phyloP scores from a whole-genome alignment of 2,329 filamentous ascomycete species.

The Hortaea sp. region DNA sequence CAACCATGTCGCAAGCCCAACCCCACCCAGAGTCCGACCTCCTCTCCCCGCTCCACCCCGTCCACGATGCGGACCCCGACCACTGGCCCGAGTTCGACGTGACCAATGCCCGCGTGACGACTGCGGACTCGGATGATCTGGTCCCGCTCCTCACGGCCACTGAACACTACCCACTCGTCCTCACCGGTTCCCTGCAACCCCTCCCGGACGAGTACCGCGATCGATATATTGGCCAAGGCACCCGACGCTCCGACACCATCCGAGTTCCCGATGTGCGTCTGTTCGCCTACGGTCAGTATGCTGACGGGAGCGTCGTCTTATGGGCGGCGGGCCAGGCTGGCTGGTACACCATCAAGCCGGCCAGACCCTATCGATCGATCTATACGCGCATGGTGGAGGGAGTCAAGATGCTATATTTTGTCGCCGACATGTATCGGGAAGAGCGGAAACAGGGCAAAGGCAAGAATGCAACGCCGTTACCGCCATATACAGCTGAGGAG shows the following conservation, averaged over 20 bases:
- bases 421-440: constrained; percentile 46
- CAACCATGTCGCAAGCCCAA: constrained; percentile 8
- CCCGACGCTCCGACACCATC: constrained; percentile 23
- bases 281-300: constrained; percentile 42
- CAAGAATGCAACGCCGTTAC: constrained; percentile 21
- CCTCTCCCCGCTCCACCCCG: constrained; percentile 32
- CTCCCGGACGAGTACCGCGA: constrained; percentile 2
- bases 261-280: constrained; percentile 44
- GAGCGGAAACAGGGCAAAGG: constrained; percentile 23
- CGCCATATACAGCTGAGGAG: constrained; percentile 25
- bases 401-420: constrained; percentile 52
- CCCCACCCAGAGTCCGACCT: constrained; percentile 23
- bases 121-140: constrained; percentile 25
- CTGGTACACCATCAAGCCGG: constrained; percentile 58
- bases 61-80: constrained; percentile 30
- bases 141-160: constrained; percentile 54
- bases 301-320: constrained; percentile 47
- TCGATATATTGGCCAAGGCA: background rate
- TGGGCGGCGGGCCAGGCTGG: constrained; percentile 58
- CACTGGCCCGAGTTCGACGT: constrained; percentile 55
- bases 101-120: constrained; percentile 46
- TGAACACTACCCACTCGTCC: constrained; percentile 48
- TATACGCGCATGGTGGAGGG: constrained; percentile 54
- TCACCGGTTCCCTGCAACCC: constrained; percentile 48
- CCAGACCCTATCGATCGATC: constrained; percentile 45